A percentile compares a stretch with the other conserved stretches of the same genome.
Conservation (phyloP, 306 rosid species). For the Quercus glauca region DNA sequence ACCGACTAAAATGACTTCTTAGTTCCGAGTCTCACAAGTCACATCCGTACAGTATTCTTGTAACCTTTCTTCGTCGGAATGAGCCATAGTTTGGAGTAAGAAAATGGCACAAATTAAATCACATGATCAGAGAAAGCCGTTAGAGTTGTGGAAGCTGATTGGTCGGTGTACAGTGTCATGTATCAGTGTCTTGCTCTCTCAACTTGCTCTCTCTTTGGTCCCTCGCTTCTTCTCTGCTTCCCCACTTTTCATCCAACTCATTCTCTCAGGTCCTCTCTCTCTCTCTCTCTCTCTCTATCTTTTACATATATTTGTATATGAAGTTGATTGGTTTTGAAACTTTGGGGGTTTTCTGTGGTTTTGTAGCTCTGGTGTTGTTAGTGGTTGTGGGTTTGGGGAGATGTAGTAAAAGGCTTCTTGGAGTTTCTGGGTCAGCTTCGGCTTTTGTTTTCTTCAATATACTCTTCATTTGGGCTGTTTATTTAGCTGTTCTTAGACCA, state of each 20-base stretch:
- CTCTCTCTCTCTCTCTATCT: not conserved
- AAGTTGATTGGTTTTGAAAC: not conserved
- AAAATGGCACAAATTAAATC: conserved; percentile 5
- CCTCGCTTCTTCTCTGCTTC: conserved; percentile 36
- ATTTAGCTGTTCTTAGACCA: conserved; percentile 32
- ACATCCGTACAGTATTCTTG: no score
- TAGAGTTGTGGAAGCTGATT: conserved; percentile 5
- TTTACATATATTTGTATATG: not conserved
- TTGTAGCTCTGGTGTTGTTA: conserved; percentile 32
- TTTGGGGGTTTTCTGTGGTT: not conserved
- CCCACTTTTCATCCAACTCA: conserved; percentile 28
- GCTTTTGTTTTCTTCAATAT: conserved; percentile 47
- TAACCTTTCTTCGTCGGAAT: no score
- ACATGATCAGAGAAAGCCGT: conserved; percentile 5
- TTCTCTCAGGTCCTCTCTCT: conserved; percentile 36
- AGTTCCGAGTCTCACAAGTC: no score
- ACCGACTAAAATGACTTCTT: no score
- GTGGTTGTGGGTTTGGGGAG: conserved; percentile 30
- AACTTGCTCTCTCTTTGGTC: conserved; percentile 27
- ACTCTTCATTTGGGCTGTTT: conserved; percentile 42
- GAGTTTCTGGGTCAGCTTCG: conserved; percentile 33
- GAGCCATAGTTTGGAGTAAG: no score
- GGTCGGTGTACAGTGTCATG: conserved; percentile 32
- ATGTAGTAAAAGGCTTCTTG: conserved; percentile 36
- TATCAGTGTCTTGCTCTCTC: conserved; percentile 26